Percentiles rank a stretch among this genome's conserved stretches.
Evolutionary conservation across 768 basidiomycete species (phyloP).

Genomic region (Suillus alpinus): DNA sequence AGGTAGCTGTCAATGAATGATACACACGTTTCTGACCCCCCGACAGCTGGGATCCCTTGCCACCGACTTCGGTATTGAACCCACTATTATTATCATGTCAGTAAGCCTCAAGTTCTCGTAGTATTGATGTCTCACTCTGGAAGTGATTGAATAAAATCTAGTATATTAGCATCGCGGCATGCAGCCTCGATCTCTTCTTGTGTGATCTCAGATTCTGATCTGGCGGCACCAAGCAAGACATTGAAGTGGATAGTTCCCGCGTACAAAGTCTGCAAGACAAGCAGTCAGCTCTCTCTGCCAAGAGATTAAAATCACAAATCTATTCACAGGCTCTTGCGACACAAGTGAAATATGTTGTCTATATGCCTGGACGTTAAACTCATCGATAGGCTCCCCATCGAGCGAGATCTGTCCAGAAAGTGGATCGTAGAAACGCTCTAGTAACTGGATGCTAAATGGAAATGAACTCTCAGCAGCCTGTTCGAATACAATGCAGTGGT

Average conservation of each 20-base stretch:
- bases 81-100: slow-evolving; percentile 46
- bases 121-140: slow-evolving; percentile 56
- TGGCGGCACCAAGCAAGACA: slow-evolving; percentile 80
- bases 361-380: slow-evolving; percentile 83
- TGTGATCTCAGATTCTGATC: slow-evolving; percentile 73
- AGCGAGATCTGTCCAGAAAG: slow-evolving; percentile 68
- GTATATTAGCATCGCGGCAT: slow-evolving; percentile 84
- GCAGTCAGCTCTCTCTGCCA: neutral
- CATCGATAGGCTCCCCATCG: slow-evolving; percentile 71
- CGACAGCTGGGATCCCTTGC: slow-evolving; percentile 85
- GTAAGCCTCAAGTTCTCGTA: neutral
- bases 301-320: slow-evolving; percentile 7
- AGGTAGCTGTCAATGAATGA: neutral
- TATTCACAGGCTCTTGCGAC: slow-evolving; percentile 72
- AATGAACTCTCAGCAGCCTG: neutral
- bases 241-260: slow-evolving; percentile 90
- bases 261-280: slow-evolving; percentile 58
- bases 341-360: slow-evolving; percentile 86
- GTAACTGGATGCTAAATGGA: slow-evolving; percentile 61
- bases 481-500: neutral
- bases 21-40: slow-evolving; percentile 82
- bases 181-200: slow-evolving; percentile 84
- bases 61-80: slow-evolving; percentile 89
- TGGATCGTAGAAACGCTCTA: slow-evolving; percentile 88
- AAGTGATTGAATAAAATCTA: slow-evolving; percentile 83